phyloP scores from a whole-genome alignment of 1,284 basidiomycete genomes.

The Leccinum angustisporum region DNA sequence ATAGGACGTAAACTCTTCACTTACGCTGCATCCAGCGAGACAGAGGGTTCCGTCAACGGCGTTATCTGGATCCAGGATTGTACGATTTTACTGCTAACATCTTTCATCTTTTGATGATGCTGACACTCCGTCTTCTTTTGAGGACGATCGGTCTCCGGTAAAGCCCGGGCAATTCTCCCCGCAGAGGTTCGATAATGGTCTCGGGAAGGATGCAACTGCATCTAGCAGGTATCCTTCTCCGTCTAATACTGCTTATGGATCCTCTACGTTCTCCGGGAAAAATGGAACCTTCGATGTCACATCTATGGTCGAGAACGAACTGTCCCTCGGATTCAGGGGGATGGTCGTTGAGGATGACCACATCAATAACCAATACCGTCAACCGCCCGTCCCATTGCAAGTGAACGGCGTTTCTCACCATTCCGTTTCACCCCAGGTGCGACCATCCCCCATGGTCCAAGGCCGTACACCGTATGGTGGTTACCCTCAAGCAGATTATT shows the following conservation, averaged over 20 bases:
- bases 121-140: conserved; percentile 22
- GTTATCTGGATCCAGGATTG: conserved; percentile 43
- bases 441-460: conserved; percentile 43
- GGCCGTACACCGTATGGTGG: conserved; percentile 48
- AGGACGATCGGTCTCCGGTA: conserved; percentile 51
- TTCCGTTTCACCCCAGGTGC: conserved; percentile 35
- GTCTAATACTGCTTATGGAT: conserved; percentile 40
- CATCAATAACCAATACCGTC: conserved; percentile 33
- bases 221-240: conserved; percentile 47
- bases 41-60: conserved; percentile 45
- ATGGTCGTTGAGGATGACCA: conserved; percentile 72
- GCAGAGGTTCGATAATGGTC: conserved; percentile 49
- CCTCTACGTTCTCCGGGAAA: conserved; percentile 37
- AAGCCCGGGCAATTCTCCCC: conserved; percentile 54
- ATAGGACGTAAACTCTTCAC: conserved; percentile 38
- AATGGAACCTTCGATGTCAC: conserved; percentile 45
- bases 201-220: conserved; percentile 41
- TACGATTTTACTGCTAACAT: conserved; percentile 31
- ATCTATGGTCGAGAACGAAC: conserved; percentile 50
- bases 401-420: conserved; percentile 25
- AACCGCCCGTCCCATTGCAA: conserved; percentile 25
- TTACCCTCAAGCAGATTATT: conserved; percentile 57
- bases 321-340: conserved; percentile 57
- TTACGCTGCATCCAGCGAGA: conserved; percentile 46
- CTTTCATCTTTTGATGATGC: conserved; percentile 9